Evolutionary conservation across 2,329 filamentous ascomycete species (phyloP).

Genomic region (Fusarium albidum): DNA sequence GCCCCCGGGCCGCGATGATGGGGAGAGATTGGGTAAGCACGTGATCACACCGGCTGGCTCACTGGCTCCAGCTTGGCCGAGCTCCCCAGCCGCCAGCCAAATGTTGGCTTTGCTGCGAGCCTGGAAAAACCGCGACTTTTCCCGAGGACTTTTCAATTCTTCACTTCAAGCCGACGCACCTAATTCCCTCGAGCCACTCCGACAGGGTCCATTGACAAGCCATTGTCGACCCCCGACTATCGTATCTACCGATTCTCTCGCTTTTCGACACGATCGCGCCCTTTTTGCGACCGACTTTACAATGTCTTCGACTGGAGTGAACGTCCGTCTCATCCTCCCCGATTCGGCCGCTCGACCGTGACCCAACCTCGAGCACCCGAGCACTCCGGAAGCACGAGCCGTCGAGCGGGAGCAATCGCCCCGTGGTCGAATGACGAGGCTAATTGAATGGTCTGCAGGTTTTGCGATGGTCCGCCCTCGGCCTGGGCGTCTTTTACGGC

Average conservation of each 20-base stretch:
- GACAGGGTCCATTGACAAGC: conserved; percentile 56
- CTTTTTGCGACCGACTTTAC: conserved; percentile 51
- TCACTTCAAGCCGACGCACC: conserved; percentile 48
- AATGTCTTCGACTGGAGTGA: conserved; percentile 76
- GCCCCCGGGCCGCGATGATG: too few species aligned
- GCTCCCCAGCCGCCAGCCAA: conserved; percentile 43
- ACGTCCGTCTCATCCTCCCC: conserved; percentile 59
- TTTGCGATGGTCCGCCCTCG: conserved; percentile 94
- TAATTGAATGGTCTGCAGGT: conserved; percentile 68
- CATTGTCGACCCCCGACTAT: conserved; percentile 49
- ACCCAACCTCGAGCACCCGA: conserved; percentile 29
- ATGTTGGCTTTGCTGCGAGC: conserved; percentile 35
- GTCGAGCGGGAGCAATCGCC: conserved; percentile 25
- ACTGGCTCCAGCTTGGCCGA: conserved; percentile 44
- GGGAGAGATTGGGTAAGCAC: conserved; percentile 25
- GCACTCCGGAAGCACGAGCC: conserved; percentile 22
- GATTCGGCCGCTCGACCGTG: conserved; percentile 37
- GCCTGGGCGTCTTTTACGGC: conserved; percentile 92
- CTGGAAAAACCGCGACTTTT: conserved; percentile 58
- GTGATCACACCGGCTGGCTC: conserved; percentile 38
- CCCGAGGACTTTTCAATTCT: conserved; percentile 54
- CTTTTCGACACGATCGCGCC: conserved; percentile 50
- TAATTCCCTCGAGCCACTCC: conserved; percentile 50
- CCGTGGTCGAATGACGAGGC: conserved; percentile 22
- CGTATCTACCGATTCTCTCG: conserved; percentile 46